Percentiles rank a stretch among this genome's conserved stretches.
These are phyloP conservation scores for Cercophora sp. DNA, from an alignment of 495 filamentous ascomycete species.

Conservation along the genomic window DNA sequence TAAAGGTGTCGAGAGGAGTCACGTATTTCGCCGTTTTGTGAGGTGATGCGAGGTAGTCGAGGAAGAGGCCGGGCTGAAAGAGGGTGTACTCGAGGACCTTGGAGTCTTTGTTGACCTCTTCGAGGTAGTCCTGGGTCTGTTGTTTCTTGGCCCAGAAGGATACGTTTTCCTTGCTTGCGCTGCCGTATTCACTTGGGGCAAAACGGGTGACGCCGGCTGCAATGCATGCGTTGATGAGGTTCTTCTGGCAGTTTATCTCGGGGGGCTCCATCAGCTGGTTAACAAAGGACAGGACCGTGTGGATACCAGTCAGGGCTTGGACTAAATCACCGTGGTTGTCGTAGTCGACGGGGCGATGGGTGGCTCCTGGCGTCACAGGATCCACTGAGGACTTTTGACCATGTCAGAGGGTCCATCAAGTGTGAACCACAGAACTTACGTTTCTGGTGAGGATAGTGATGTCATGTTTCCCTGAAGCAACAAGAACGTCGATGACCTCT, in stretches of 20 bases:
- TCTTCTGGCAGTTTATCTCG: slow-evolving; percentile 34
- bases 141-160: background rate
- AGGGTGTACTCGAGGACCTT: slow-evolving; percentile 56
- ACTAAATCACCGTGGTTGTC: slow-evolving; percentile 32
- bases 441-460: slow-evolving; percentile 1
- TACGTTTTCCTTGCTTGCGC: background rate
- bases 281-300: slow-evolving; percentile 53
- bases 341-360: slow-evolving; percentile 35
- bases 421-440: background rate
- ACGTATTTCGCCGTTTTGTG: slow-evolving; percentile 50
- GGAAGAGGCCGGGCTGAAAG: slow-evolving; percentile 54
- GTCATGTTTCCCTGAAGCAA: background rate
- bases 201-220: slow-evolving; percentile 51
- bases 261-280: slow-evolving; percentile 26
- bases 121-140: slow-evolving; percentile 44
- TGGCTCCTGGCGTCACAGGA: too few relatives aligned
- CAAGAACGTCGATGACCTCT: slow-evolving; percentile 4
- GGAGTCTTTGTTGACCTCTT: slow-evolving; percentile 15
- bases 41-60: slow-evolving; percentile 51
- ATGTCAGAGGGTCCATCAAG: too few relatives aligned
- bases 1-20: slow-evolving; percentile 26
- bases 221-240: slow-evolving; percentile 49
- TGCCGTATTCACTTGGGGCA: slow-evolving; percentile 44
- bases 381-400: too few relatives aligned
- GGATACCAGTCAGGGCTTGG: slow-evolving; percentile 39